Conservation (phyloP, 495 filamentous ascomycete species). For the Penicillium antarcticum region DNA sequence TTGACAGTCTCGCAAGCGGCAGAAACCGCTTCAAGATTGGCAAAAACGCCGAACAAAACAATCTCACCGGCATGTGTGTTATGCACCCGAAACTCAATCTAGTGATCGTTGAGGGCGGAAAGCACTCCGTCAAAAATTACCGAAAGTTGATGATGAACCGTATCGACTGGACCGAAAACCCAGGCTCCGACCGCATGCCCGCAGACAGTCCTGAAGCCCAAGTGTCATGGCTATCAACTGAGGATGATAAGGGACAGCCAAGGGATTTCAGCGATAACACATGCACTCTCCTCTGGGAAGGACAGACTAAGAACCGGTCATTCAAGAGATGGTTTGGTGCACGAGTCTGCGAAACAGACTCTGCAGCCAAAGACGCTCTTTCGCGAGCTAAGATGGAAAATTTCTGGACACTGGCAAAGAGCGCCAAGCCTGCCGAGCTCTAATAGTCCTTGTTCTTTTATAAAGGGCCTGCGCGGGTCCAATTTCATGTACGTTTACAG, state of each 20-base stretch:
- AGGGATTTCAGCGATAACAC: conserved; percentile 78
- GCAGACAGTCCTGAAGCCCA: conserved; percentile 59
- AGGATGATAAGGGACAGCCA: conserved; percentile 74
- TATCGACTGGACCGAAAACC: conserved; percentile 91
- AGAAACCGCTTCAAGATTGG: conserved; percentile 90
- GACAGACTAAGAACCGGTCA: conserved; percentile 68
- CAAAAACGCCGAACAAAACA: conserved; percentile 85
- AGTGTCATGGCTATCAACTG: conserved; percentile 68
- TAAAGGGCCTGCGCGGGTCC: neutral
- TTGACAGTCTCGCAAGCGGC: conserved; percentile 82
- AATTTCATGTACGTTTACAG: conserved; percentile 1
- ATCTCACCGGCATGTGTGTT: conserved; percentile 81
- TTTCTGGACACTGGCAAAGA: conserved; percentile 94
- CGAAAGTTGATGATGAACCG: conserved; percentile 88
- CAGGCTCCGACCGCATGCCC: conserved; percentile 59
- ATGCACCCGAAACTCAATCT: conserved; percentile 84
- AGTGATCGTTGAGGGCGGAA: conserved; percentile 88
- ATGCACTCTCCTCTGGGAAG: conserved; percentile 82
- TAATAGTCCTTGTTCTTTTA: conserved; percentile 2
- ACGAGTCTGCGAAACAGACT: conserved; percentile 84
- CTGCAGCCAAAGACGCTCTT: conserved; percentile 77
- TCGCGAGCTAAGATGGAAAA: conserved; percentile 84
- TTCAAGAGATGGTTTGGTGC: conserved; percentile 82
- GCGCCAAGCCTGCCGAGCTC: conserved; percentile 40
- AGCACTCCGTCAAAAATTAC: conserved; percentile 74